phyloP scores from a whole-genome alignment of 306 rosid genomes.

The Fagus sylvatica region DNA sequence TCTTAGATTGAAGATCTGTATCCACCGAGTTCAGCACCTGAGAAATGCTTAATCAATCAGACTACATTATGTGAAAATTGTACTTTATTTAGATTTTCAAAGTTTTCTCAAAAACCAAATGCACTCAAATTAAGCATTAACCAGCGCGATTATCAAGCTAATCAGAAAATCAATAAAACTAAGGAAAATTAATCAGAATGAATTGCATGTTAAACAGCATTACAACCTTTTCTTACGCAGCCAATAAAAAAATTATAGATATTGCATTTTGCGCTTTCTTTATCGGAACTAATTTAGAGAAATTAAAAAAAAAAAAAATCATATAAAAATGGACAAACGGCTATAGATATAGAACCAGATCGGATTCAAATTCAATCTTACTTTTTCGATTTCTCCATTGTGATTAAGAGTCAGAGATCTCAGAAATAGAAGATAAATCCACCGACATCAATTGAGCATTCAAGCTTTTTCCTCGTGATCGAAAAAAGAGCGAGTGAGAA shows the following conservation, averaged over 20 bases:
- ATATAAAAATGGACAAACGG: neutral
- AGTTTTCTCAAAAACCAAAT: neutral
- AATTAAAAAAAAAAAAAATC: neutral
- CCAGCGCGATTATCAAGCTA: neutral
- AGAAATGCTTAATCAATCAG: constrained; percentile 5
- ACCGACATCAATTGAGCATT: constrained; percentile 15
- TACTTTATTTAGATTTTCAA: neutral
- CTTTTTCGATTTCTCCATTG: constrained; percentile 9
- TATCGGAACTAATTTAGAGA: neutral
- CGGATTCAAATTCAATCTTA: constrained; percentile 1
- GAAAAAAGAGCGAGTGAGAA: constrained; percentile 4
- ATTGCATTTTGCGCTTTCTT: neutral
- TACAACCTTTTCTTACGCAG: neutral
- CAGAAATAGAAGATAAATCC: constrained; percentile 15
- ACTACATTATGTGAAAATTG: neutral
- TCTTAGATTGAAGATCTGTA: constrained; percentile 44
- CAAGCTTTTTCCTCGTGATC: constrained; percentile 27
- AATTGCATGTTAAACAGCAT: neutral
- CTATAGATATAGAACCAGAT: neutral
- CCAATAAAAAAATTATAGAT: neutral
- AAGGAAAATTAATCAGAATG: neutral
- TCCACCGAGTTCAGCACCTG: constrained; percentile 34
- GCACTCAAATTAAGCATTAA: neutral
- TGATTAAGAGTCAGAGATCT: constrained; percentile 15
- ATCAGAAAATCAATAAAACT: neutral